Evolutionary conservation across 805 yeast species (phyloP).

Genomic region (Wickerhamomyces canadensis): DNA sequence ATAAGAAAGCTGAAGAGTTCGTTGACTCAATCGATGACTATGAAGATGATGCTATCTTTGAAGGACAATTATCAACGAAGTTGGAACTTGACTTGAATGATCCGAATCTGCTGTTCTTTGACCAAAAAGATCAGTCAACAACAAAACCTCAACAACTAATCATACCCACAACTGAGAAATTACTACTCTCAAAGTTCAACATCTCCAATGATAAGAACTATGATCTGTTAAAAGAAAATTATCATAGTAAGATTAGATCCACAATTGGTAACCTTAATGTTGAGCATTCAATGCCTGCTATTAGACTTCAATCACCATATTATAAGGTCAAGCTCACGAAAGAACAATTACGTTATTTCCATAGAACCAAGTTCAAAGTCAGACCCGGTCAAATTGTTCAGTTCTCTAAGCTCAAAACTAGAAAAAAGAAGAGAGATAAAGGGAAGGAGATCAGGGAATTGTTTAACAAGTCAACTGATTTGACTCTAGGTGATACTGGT

Average conservation of each 20-base stretch:
- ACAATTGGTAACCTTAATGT: constrained; percentile 87
- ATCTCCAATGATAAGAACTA: constrained; percentile 87
- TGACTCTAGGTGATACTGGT: constrained; percentile 81
- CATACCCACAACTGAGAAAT: constrained; percentile 50
- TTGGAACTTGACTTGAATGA: constrained; percentile 81
- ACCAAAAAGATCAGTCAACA: constrained; percentile 27
- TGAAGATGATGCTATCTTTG: constrained; percentile 68
- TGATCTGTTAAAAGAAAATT: constrained; percentile 75
- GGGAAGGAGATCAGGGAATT: constrained; percentile 77
- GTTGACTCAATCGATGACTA: constrained; percentile 32
- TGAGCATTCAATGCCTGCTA: constrained; percentile 88
- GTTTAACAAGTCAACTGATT: constrained; percentile 63
- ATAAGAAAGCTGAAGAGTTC: constrained; percentile 2
- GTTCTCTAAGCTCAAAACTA: constrained; percentile 65
- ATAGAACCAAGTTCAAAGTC: constrained; percentile 68
- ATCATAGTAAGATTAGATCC: constrained; percentile 86
- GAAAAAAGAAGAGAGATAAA: constrained; percentile 86
- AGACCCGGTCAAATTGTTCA: constrained; percentile 74
- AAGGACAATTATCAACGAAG: constrained; percentile 46
- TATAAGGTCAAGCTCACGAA: constrained; percentile 73
- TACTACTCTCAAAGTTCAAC: constrained; percentile 59
- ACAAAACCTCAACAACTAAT: constrained; percentile 14
- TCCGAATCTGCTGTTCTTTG: constrained; percentile 65
- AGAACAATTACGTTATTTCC: constrained; percentile 69
- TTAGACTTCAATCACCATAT: constrained; percentile 82